Conservation (phyloP, 108 stramenopile species). For the Asterionellopsis glacialis region DNA sequence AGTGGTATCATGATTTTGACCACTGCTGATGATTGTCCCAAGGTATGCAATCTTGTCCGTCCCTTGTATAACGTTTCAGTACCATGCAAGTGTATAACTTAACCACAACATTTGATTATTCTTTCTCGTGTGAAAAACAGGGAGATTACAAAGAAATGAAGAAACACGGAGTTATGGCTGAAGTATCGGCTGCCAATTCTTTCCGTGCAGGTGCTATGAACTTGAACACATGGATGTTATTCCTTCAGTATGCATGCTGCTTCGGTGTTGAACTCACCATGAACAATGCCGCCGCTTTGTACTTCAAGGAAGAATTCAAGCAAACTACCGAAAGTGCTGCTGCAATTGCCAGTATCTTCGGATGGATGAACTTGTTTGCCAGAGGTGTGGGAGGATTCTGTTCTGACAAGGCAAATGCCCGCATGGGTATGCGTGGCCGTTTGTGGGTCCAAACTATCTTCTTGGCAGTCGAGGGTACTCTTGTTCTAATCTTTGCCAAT, state of each 20-base stretch:
- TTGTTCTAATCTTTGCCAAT: conserved; percentile 65
- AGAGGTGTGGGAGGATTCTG: conserved; percentile 53
- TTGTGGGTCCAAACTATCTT: conserved; percentile 45
- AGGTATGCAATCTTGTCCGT: conserved; percentile 20
- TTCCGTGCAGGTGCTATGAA: conserved; percentile 68
- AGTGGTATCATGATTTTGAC: conserved; percentile 38
- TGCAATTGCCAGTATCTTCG: conserved; percentile 74
- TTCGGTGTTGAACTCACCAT: conserved; percentile 91
- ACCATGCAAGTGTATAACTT: too few species aligned
- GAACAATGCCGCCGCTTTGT: conserved; percentile 81
- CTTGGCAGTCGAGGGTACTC: conserved; percentile 53
- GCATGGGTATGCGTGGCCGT: conserved; percentile 63
- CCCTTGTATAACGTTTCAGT: too few species aligned
- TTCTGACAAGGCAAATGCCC: conserved; percentile 36
- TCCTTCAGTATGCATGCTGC: conserved; percentile 85
- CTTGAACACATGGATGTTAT: conserved; percentile 83
- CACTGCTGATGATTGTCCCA: conserved; percentile 77
- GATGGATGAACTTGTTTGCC: conserved; percentile 79
- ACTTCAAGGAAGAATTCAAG: conserved; percentile 76
- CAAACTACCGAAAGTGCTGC: conserved; percentile 64
- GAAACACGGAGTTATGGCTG: conserved; percentile 65
- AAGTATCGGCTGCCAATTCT: conserved; percentile 64
- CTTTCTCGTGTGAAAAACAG: too few species aligned
- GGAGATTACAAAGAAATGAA: conserved; percentile 77
- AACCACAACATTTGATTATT: too few species aligned